Conservation (phyloP, 2,329 filamentous ascomycete genomes). For the Fusarium mexicanum region DNA sequence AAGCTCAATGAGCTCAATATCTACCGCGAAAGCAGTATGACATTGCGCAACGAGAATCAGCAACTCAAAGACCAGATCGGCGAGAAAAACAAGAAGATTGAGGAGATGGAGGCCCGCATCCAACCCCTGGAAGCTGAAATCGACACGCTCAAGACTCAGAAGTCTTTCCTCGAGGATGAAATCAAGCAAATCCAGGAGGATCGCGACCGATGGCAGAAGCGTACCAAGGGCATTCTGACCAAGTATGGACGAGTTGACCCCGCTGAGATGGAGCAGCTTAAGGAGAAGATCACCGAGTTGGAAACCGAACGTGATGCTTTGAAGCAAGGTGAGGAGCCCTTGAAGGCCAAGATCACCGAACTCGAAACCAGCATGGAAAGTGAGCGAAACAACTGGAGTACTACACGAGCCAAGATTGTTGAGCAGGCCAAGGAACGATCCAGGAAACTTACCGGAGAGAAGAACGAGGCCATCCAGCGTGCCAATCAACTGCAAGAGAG, state of each 20-base stretch:
- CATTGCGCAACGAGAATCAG: constrained; percentile 85
- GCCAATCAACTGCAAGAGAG: constrained; percentile 63
- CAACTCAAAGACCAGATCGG: constrained; percentile 80
- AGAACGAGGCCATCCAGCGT: constrained; percentile 61
- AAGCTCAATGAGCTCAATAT: constrained; percentile 96
- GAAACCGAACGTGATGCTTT: constrained; percentile 71
- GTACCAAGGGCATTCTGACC: constrained; percentile 92
- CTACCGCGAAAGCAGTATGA: constrained; percentile 93
- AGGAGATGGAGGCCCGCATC: constrained; percentile 78
- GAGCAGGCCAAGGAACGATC: constrained; percentile 72
- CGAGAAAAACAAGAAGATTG: constrained; percentile 78
- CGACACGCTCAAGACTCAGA: constrained; percentile 82
- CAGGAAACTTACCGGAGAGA: constrained; percentile 63
- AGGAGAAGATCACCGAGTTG: constrained; percentile 75
- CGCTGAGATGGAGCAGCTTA: constrained; percentile 89
- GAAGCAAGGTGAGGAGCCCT: constrained; percentile 59
- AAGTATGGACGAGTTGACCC: constrained; percentile 97
- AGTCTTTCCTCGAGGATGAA: constrained; percentile 85
- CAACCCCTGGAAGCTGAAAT: constrained; percentile 85
- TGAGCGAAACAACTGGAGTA: constrained; percentile 65
- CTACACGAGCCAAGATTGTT: constrained; percentile 62
- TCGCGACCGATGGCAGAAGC: constrained; percentile 93
- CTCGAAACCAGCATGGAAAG: constrained; percentile 62
- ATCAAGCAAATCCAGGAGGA: constrained; percentile 90
- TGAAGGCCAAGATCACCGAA: constrained; percentile 65